Conservation (phyloP, 2,329 filamentous ascomycete genomes). For the Salinomyces thailandicus region DNA sequence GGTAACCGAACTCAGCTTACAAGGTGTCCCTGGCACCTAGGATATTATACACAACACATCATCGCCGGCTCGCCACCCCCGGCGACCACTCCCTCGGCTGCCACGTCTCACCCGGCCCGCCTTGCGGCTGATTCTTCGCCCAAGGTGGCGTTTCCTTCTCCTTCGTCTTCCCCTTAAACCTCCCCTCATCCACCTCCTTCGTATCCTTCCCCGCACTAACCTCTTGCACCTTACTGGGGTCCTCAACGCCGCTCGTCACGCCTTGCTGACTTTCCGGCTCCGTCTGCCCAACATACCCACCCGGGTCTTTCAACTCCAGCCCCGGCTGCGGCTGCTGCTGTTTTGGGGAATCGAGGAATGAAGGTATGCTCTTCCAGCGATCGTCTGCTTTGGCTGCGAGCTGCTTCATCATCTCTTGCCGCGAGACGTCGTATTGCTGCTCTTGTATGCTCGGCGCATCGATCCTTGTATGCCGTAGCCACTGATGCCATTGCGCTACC, state of each 20-base stretch:
- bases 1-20: no score
- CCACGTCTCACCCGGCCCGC: conserved; percentile 35
- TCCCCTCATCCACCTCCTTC: conserved; percentile 24
- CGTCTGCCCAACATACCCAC: conserved; percentile 27
- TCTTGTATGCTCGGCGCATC: conserved; percentile 48
- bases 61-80: conserved; percentile 25
- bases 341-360: conserved; percentile 47
- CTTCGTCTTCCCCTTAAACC: conserved; percentile 19
- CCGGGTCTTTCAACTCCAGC: conserved; percentile 33
- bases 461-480: conserved; percentile 52
- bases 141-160: conserved; percentile 29
- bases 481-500: conserved; percentile 56
- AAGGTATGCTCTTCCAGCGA: conserved; percentile 50
- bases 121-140: conserved; percentile 26
- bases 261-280: conserved; percentile 22
- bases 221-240: conserved; percentile 24
- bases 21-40: no score
- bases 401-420: conserved; percentile 49
- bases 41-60: background rate
- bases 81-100: conserved; percentile 39
- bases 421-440: conserved; percentile 46
- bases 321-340: conserved; percentile 39
- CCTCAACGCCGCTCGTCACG: conserved; percentile 22
- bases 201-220: conserved; percentile 15
- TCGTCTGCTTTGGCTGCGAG: conserved; percentile 51